Percentiles rank a stretch among this genome's conserved stretches.
phyloP scores from a whole-genome alignment of 192 early-diverging fungal species.

The Linnemannia schmuckeri region DNA sequence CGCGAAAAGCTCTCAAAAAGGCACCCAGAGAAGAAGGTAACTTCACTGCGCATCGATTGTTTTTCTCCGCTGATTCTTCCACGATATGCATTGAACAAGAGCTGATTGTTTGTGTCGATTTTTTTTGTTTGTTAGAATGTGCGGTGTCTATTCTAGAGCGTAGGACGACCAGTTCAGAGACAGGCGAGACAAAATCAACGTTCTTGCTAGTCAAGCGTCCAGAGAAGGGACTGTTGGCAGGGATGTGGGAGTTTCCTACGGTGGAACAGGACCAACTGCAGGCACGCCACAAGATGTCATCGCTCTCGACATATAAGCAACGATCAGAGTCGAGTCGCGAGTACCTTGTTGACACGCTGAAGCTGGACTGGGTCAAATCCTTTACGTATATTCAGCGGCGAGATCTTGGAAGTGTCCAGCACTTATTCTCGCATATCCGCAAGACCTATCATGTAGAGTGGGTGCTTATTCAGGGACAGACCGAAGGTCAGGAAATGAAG shows the following conservation, averaged over 20 bases:
- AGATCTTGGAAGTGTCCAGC: slow-evolving; percentile 67
- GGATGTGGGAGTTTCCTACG: slow-evolving; percentile 82
- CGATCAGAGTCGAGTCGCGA: slow-evolving; percentile 31
- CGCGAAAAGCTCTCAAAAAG: slow-evolving; percentile 70
- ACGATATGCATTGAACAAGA: background rate
- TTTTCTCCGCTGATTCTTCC: background rate
- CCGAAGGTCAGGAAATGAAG: background rate
- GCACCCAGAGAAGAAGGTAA: slow-evolving; percentile 72
- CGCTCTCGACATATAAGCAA: slow-evolving; percentile 25
- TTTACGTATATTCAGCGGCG: slow-evolving; percentile 31
- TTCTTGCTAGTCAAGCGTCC: slow-evolving; percentile 72
- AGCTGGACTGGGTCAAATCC: slow-evolving; percentile 5
- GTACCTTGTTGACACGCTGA: slow-evolving; percentile 20
- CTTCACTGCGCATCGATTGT: background rate
- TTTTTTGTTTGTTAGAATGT: slow-evolving; percentile 56
- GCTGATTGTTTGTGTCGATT: background rate
- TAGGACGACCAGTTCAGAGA: background rate
- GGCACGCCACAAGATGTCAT: slow-evolving; percentile 4
- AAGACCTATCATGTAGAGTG: slow-evolving; percentile 65
- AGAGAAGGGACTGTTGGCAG: slow-evolving; percentile 73
- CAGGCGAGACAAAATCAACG: slow-evolving; percentile 31
- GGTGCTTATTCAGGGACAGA: slow-evolving; percentile 32
- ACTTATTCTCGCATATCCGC: slow-evolving; percentile 80
- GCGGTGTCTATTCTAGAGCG: slow-evolving; percentile 68
- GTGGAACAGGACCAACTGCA: slow-evolving; percentile 54